Base-by-base conservation (phyloP, 176 grass and related monocot genomes). In the Aegilops tauschii region DNA sequence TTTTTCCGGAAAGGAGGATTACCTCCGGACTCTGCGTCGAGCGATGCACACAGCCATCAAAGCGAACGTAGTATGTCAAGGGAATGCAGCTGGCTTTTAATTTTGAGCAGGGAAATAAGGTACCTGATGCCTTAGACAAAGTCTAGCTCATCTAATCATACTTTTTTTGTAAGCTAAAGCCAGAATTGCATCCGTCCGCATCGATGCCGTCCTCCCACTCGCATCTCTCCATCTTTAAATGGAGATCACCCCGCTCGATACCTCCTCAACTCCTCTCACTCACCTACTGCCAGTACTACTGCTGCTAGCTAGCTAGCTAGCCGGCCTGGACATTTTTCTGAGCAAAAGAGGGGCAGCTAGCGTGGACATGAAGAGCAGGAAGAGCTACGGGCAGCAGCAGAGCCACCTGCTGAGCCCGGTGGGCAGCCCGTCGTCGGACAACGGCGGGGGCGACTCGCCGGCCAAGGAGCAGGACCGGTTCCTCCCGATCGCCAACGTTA, bases 401-500 rank as follows among this genome's bases (percentile, higher is more conserved):
- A 30, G 34, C 61, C 88, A 82, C 80, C 80, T 85, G 52, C 82
- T 84, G 74, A 96, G 94, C 86, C 91, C 91, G 8, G 86, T 85
- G 61, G 65, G 87, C 52, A 91, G 89, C 68, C 94, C 93, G 12
- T 75, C 85, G 28, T 96, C 91, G 3, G 94, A 96, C 89, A 89
- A 88, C 80, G 90, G 83, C 8, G 76, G 82, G 8, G 77, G 81
- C 9, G 87, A 93, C 54, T 94, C 92, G 65, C 88, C 83, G 37
- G 69, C 83, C 12, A 98, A 93, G 71, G 95, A 98, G 72, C 95
- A 98, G 79, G 95, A 98, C 85, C 80, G 95, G 36, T 93, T 98
- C 87, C 83, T 98, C 32, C 95, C 95, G 10, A 98, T 98, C 85
- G 95, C 95, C 17, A 98, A 98, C 93, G 95, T 98, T 27, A 93